Evolutionary conservation across 352 stramenopile species (phyloP).

Genomic region (Chrysophaeum taylorii): DNA sequence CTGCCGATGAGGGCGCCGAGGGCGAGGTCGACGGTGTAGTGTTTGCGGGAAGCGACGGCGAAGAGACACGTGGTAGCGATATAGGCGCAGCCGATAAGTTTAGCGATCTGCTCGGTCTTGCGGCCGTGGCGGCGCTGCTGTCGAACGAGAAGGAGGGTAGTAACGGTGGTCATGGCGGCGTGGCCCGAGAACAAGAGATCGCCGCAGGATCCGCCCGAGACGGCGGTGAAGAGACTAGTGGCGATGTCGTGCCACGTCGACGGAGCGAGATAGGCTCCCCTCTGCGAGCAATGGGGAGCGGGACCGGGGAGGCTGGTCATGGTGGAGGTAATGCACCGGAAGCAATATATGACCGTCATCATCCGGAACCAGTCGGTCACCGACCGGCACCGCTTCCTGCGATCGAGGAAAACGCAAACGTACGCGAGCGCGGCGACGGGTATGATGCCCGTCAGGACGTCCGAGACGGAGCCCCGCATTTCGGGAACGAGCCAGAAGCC

Average conservation of each 20-base stretch:
- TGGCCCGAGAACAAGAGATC: constrained; percentile 63
- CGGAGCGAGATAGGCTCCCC: constrained; percentile 44
- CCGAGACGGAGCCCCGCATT: constrained; percentile 52
- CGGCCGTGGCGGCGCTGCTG: constrained; percentile 48
- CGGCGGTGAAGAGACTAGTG: constrained; percentile 31
- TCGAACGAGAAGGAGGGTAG: constrained; percentile 54
- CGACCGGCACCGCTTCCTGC: constrained; percentile 42
- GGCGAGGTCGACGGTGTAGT: constrained; percentile 63
- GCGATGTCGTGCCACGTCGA: constrained; percentile 58
- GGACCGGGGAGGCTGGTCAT: constrained; percentile 57
- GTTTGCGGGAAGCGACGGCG: constrained; percentile 54
- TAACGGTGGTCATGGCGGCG: constrained; percentile 56
- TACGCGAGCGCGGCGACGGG: constrained; percentile 48
- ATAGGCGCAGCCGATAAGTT: constrained; percentile 46
- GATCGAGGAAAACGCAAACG: constrained; percentile 44
- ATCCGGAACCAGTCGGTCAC: constrained; percentile 55
- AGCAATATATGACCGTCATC: constrained; percentile 55
- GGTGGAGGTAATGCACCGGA: constrained; percentile 52
- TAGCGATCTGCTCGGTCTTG: constrained; percentile 44
- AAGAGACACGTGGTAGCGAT: constrained; percentile 43
- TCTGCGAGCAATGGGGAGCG: constrained; percentile 50
- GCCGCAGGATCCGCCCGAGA: constrained; percentile 50
- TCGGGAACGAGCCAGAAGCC: constrained; percentile 61
- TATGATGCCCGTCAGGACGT: constrained; percentile 50
- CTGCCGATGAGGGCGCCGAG: constrained; percentile 52